Percentiles rank a stretch among this genome's conserved stretches.
Evolutionary conservation across 2,329 filamentous ascomycete genomes (phyloP).

Genomic region (Beauveria rudraprayagi): DNA sequence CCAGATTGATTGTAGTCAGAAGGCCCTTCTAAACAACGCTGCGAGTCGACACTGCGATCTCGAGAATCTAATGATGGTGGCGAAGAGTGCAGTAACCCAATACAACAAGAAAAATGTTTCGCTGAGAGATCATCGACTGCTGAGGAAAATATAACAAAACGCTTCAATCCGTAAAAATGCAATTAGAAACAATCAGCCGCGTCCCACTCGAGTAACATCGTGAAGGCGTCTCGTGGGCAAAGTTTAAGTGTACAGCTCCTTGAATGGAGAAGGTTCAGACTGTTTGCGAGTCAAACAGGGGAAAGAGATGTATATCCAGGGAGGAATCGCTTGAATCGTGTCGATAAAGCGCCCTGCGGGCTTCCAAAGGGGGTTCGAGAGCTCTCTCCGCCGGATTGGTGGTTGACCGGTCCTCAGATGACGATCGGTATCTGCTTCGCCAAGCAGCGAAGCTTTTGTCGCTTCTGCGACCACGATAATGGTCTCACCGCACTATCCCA

Average conservation of each 20-base stretch:
- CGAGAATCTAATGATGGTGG: conserved; percentile 4
- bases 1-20: not conserved
- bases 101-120: conserved; percentile 2
- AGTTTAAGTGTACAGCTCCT: conserved; percentile 2
- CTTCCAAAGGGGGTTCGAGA: not conserved
- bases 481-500: conserved; percentile 22
- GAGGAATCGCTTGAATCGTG: not conserved
- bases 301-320: not conserved
- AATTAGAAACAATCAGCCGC: not conserved
- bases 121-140: not conserved
- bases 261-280: not conserved
- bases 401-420: not conserved
- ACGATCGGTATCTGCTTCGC: not conserved
- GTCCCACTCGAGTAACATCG: not conserved
- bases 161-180: conserved; percentile 10
- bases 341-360: too few species aligned
- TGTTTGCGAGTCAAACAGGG: not conserved
- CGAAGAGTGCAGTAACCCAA: not conserved
- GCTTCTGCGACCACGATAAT: conserved; percentile 16
- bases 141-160: conserved; percentile 7
- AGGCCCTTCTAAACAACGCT: not conserved
- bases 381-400: not conserved
- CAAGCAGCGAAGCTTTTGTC: conserved; percentile 11
- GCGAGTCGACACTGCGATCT: not conserved
- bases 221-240: not conserved